Evolutionary conservation across 768 basidiomycete species (phyloP).

Genomic region (Inosperma sp.): DNA sequence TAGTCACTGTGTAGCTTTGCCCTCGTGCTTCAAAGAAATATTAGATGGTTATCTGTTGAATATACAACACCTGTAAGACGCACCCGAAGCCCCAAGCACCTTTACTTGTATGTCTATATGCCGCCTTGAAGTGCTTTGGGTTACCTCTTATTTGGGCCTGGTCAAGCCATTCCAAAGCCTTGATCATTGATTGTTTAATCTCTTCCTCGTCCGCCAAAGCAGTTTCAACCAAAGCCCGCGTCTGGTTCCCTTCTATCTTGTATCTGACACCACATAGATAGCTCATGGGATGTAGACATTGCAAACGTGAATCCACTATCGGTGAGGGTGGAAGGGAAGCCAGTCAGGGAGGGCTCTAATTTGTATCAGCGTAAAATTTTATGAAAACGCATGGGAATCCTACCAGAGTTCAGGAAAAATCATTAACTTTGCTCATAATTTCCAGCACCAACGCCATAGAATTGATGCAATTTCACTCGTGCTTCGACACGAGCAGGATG

Average conservation of each 20-base stretch:
- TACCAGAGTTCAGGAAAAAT: conserved; percentile 81
- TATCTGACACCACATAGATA: conserved; percentile 72
- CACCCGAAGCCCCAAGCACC: conserved; percentile 63
- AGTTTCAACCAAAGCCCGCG: conserved; percentile 87
- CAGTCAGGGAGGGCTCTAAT: conserved; percentile 84
- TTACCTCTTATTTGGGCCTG: conserved; percentile 65
- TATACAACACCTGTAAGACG: not conserved
- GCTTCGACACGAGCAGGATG: conserved; percentile 83
- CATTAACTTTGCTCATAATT: not conserved
- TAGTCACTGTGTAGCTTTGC: conserved; percentile 93
- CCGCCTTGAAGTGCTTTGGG: conserved; percentile 55
- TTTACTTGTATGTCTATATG: conserved; percentile 66
- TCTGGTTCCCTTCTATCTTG: conserved; percentile 65
- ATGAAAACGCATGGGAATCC: conserved; percentile 12
- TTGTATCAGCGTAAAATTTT: not conserved
- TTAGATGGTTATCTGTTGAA: not conserved
- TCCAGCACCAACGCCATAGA: conserved; percentile 33
- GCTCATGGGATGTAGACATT: conserved; percentile 92
- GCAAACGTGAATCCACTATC: conserved; percentile 98
- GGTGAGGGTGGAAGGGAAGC: conserved; percentile 88
- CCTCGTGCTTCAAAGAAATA: conserved; percentile 68
- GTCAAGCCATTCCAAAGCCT: conserved; percentile 73
- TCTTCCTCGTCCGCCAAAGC: conserved; percentile 70
- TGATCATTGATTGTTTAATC: conserved; percentile 58
- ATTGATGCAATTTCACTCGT: conserved; percentile 72